Evolutionary conservation across 176 grass and related monocot species (phyloP).

Genomic region (Bolboschoenus planiculmis): DNA sequence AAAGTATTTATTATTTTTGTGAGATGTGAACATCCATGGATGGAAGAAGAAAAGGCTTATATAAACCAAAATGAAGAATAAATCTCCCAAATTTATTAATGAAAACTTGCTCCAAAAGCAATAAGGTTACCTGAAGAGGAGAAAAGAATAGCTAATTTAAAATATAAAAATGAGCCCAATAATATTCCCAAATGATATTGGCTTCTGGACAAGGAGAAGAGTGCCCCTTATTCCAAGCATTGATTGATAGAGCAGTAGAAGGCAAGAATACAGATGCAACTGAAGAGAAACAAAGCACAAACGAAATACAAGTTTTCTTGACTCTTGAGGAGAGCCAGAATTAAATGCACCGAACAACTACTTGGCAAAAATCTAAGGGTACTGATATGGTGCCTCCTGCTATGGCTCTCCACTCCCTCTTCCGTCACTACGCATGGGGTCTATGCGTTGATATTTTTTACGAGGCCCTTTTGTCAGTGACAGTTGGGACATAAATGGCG

Average conservation of each 20-base stretch:
- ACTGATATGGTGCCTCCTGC: no score
- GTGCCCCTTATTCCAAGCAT: not conserved
- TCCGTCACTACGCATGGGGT: no score
- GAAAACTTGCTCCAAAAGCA: not conserved
- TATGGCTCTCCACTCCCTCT: no score
- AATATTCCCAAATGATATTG: not conserved
- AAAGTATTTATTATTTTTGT: not conserved
- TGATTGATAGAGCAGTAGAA: not conserved
- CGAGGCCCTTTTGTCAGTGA: no score
- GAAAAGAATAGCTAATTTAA: not conserved
- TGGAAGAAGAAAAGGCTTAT: not conserved
- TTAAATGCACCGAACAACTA: constrained; percentile 28
- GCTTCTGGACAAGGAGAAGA: not conserved
- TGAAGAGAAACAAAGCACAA: not conserved
- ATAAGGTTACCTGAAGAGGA: not conserved
- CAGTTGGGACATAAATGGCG: no score
- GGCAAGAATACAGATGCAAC: constrained; percentile 5
- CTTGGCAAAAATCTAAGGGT: not conserved
- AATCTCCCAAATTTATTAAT: not conserved
- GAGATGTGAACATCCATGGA: not conserved
- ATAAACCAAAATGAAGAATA: constrained; percentile 6
- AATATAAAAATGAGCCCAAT: not conserved
- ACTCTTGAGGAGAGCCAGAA: not conserved
- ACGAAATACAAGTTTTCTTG: not conserved
- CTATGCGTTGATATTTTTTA: no score